These are phyloP conservation scores for Fraxinus sp. DNA, from an alignment of 305 asterid species.

Conservation along the genomic window DNA sequence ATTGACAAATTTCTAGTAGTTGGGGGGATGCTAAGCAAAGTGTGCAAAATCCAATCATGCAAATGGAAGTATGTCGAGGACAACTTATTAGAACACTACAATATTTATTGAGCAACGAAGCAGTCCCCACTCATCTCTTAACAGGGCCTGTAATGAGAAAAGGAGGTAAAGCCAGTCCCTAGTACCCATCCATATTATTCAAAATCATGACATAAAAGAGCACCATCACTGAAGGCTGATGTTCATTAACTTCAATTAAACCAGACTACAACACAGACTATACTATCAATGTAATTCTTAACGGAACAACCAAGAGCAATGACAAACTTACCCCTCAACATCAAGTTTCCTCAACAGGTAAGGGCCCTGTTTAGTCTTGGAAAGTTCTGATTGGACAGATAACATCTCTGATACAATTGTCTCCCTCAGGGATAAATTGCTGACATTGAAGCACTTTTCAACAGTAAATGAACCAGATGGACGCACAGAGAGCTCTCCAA, in stretches of 20 bases:
- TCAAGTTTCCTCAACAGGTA: constrained; percentile 84
- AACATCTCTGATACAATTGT: constrained; percentile 75
- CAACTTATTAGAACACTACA: background rate
- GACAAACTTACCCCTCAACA: constrained; percentile 74
- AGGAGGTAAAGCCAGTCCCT: constrained; percentile 7
- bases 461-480: constrained; percentile 79
- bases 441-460: constrained; percentile 77
- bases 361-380: constrained; percentile 87
- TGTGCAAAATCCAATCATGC: background rate
- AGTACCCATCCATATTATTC: background rate
- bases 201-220: background rate
- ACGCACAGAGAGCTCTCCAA: constrained; percentile 82
- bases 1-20: background rate
- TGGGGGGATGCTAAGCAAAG: background rate
- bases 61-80: background rate
- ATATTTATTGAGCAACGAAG: constrained; percentile 1
- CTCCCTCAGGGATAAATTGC: constrained; percentile 74
- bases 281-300: background rate
- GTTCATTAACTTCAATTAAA: background rate
- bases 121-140: background rate
- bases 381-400: constrained; percentile 65
- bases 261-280: background rate
- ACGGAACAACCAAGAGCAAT: background rate
- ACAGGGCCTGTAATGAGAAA: background rate
- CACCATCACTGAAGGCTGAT: background rate